Evolutionary conservation across 441 rosid species (phyloP).

Genomic region (Brassica hybrid): DNA sequence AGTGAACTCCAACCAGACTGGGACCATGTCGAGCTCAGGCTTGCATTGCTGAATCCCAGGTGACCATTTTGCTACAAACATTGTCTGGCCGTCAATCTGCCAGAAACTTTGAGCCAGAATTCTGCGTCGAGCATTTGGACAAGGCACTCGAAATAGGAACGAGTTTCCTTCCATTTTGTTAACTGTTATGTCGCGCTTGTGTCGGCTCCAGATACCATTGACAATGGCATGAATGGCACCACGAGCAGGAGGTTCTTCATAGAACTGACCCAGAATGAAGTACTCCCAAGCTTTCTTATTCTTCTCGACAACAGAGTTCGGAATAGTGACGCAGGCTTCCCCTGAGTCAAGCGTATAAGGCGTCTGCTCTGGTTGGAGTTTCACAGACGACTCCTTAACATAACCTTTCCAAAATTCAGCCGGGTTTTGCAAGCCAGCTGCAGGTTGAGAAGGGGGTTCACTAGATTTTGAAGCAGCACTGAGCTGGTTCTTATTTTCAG

Average conservation of each 20-base stretch:
- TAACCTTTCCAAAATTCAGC: not conserved
- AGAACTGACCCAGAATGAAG: not conserved
- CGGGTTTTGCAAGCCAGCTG: not conserved
- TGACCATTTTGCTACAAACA: not conserved
- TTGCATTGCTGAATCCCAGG: not conserved
- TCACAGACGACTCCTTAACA: not conserved
- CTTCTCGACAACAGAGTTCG: not conserved
- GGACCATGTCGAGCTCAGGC: not conserved
- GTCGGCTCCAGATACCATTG: not conserved
- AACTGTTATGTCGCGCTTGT: not conserved
- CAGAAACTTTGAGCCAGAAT: not conserved
- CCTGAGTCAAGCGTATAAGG: not conserved
- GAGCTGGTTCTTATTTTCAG: not conserved
- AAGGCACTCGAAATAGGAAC: not conserved
- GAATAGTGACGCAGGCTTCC: not conserved
- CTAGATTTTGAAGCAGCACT: too few relatives aligned
- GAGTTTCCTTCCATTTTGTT: not conserved
- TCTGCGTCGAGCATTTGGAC: not conserved
- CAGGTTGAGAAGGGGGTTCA: not conserved
- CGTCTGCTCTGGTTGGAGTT: not conserved
- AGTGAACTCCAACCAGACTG: not conserved
- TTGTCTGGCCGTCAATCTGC: not conserved
- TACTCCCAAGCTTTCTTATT: not conserved
- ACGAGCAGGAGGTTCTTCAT: not conserved
- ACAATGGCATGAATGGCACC: not conserved